Percentiles rank a stretch among this genome's conserved stretches.
Conservation (phyloP, 2,329 filamentous ascomycete genomes). For the Metarhizium humberi region DNA sequence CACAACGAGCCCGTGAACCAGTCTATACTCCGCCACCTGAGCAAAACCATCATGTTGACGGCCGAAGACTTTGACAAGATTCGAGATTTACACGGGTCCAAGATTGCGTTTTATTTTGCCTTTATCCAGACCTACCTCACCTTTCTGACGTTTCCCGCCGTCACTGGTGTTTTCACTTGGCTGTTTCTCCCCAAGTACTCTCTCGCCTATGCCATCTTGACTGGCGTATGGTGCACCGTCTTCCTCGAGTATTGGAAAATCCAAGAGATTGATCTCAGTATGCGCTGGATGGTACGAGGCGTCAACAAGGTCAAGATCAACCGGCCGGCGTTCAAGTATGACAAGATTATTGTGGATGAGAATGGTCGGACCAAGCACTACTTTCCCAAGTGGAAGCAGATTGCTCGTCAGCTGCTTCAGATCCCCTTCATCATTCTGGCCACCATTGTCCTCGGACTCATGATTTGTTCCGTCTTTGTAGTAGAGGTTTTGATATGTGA, state of each 20-base stretch:
- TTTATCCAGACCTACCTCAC: slow-evolving; percentile 69
- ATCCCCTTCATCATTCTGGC: slow-evolving; percentile 58
- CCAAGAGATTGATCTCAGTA: slow-evolving; percentile 59
- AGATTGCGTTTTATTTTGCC: slow-evolving; percentile 69
- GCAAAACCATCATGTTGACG: slow-evolving; percentile 40
- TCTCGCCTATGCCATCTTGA: slow-evolving; percentile 56
- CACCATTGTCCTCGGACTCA: slow-evolving; percentile 47
- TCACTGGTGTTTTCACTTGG: slow-evolving; percentile 60
- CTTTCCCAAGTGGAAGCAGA: slow-evolving; percentile 56
- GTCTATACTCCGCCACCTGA: slow-evolving; percentile 46
- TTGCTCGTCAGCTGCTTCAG: slow-evolving; percentile 57
- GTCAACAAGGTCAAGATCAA: slow-evolving; percentile 59
- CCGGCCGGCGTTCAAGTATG: slow-evolving; percentile 54
- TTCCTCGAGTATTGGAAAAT: slow-evolving; percentile 79
- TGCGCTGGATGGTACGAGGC: slow-evolving; percentile 64
- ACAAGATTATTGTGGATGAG: slow-evolving; percentile 51
- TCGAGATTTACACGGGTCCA: slow-evolving; percentile 52
- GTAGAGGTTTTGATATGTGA: slow-evolving; percentile 70
- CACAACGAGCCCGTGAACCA: slow-evolving; percentile 51
- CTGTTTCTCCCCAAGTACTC: slow-evolving; percentile 62
- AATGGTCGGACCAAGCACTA: slow-evolving; percentile 52
- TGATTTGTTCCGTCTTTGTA: slow-evolving; percentile 62
- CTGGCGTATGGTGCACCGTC: slow-evolving; percentile 60
- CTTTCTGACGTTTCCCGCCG: slow-evolving; percentile 61
- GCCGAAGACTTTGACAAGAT: slow-evolving; percentile 47